Evolutionary conservation across 495 filamentous ascomycete species (phyloP).

Genomic region (Hypoxylon perforatum): DNA sequence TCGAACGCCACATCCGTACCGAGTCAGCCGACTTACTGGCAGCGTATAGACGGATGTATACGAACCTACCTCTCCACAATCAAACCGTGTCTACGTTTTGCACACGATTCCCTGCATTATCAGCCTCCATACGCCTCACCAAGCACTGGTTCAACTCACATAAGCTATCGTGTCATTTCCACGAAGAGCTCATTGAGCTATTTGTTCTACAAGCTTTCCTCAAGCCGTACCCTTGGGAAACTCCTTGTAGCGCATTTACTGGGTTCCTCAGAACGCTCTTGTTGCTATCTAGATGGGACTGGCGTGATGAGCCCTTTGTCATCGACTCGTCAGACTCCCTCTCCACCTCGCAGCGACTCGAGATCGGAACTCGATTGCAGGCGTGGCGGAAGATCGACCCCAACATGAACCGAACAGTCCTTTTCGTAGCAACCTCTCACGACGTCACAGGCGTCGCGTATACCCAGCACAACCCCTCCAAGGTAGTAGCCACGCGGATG

Average conservation of each 20-base stretch:
- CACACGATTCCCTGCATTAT: conserved; percentile 83
- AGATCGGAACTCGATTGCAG: conserved; percentile 75
- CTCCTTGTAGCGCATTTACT: conserved; percentile 80
- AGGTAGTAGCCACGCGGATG: conserved; percentile 86
- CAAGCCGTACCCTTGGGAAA: conserved; percentile 82
- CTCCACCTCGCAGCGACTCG: conserved; percentile 64
- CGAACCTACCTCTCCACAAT: conserved; percentile 79
- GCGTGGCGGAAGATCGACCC: conserved; percentile 89
- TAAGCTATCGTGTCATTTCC: conserved; percentile 78
- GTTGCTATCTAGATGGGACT: conserved; percentile 88
- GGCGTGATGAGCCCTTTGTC: conserved; percentile 83
- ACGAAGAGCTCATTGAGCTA: conserved; percentile 85
- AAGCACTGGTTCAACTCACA: conserved; percentile 92
- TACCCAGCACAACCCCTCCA: conserved; percentile 73
- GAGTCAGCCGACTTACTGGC: conserved; percentile 74
- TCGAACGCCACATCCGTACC: conserved; percentile 70
- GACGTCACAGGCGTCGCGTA: conserved; percentile 82
- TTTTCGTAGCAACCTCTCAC: conserved; percentile 85
- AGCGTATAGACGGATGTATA: conserved; percentile 74
- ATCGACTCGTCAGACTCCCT: conserved; percentile 74
- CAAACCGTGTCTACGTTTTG: conserved; percentile 81
- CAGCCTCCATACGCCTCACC: conserved; percentile 84
- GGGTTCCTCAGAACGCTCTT: conserved; percentile 84
- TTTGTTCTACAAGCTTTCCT: conserved; percentile 79
- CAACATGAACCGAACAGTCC: conserved; percentile 79